Conservation (phyloP, 805 yeast genomes). For the Lachancea dasiensis region DNA sequence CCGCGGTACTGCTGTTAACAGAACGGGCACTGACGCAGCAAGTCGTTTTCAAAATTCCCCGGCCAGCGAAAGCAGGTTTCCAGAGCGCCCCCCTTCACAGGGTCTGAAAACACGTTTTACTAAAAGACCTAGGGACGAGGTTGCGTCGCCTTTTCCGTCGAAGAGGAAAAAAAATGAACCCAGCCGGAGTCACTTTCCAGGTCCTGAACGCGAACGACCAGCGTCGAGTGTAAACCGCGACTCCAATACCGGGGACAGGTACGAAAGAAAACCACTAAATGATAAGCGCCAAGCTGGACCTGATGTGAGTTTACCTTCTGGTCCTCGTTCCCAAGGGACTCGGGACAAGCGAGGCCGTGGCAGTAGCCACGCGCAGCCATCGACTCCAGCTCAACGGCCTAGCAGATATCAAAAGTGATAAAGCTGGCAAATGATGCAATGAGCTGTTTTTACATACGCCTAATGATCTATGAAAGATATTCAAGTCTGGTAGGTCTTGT, state of each 20-base stretch:
- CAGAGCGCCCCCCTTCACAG: conserved; percentile 2
- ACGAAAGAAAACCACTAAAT: neutral
- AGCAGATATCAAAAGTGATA: neutral
- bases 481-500: too few species aligned
- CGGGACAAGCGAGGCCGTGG: neutral
- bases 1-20: neutral
- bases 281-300: neutral
- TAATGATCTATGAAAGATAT: too few species aligned
- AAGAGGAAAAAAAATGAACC: conserved; percentile 3
- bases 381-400: neutral
- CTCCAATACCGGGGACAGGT: conserved; percentile 1
- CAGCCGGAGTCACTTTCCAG: neutral
- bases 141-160: neutral
- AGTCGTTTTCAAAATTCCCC: conserved; percentile 1
- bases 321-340: conserved; percentile 1
- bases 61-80: neutral
- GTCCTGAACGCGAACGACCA: conserved; percentile 1
- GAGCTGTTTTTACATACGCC: too few species aligned
- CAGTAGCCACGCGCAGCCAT: too few species aligned
- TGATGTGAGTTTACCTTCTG: neutral
- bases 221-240: conserved; percentile 1
- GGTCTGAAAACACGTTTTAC: neutral
- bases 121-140: conserved; percentile 6
- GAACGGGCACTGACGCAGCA: neutral
- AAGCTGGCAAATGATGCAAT: too few species aligned